Evolutionary conservation across 441 rosid genomes (phyloP), one percentile per base, ranked within the genome.

Genomic region (Viola pubescens): DNA sequence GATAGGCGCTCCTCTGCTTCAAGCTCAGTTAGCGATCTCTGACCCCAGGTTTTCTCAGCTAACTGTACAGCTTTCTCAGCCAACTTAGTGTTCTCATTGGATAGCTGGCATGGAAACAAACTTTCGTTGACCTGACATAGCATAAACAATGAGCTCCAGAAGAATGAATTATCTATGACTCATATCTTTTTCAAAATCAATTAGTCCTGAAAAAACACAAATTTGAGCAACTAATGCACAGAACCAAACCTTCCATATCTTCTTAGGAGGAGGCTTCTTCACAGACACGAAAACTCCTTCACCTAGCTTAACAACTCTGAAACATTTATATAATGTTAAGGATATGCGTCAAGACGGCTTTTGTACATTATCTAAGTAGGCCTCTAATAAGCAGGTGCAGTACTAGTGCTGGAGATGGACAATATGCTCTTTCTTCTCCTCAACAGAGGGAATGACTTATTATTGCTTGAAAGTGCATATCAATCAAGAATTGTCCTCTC

Each of bases 1-100:
- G 98, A 92, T 59, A 92, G 73, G 59, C 86, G 85, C 69, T 92
- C 98, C 77, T 92, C 98, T 49, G 97, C 95, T 82, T 86, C 97
- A 54, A 92, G 94, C 82, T 87, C 98, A 59, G 82, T 83, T 73
- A 92, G 72, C 7, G 91, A 87, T 71, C 73, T 84, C 77, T 79
- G 89, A 50, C 97, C 98, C 98, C 96, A 89, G 45, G 89, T 65
- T 72, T 79, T 81, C 48, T 75, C 89, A 67, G 97, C 94, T 63
- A 76, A 74, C 69, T 78, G 82, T 52, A 92, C 96, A 72, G 96
- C 96, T 74, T 83, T 92, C 67, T 87, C 98, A 9, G 92, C 90
- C 77, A 87, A 61, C 70, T 84, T 79, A 67, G 74, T 61, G 62
- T 79, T 92, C 73, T 81, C 80, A 68, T 65, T 71, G 59, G 94